Conservation (phyloP, 495 filamentous ascomycete genomes). For the Xylaria venustula region DNA sequence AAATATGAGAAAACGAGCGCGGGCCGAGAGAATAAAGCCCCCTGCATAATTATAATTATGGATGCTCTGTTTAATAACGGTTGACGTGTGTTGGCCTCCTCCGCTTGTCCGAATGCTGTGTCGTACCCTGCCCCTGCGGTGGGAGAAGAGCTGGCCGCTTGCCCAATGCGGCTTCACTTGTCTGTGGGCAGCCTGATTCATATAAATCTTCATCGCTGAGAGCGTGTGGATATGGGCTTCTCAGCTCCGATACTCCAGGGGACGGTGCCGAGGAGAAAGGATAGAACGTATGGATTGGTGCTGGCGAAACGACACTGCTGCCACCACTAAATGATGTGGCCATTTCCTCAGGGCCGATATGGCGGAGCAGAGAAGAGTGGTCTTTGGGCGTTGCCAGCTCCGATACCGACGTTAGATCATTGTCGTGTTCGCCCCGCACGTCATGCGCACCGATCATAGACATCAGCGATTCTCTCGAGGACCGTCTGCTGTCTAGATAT, state of each 20-base stretch:
- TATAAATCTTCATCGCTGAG: constrained; percentile 30
- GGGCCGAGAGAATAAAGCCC: not conserved
- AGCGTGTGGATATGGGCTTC: constrained; percentile 27
- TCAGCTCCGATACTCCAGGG: constrained; percentile 18
- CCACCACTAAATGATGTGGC: constrained; percentile 21
- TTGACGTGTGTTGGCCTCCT: constrained; percentile 14
- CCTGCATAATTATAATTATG: not conserved
- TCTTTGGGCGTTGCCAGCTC: constrained; percentile 31
- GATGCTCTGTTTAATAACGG: not conserved
- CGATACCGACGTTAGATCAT: constrained; percentile 30
- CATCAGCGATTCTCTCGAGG: constrained; percentile 26
- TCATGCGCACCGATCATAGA: constrained; percentile 29
- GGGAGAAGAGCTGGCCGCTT: constrained; percentile 20
- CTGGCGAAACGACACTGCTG: constrained; percentile 20
- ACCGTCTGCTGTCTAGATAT: constrained; percentile 29
- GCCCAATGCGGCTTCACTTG: constrained; percentile 14
- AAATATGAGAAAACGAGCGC: not conserved
- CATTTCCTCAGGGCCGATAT: constrained; percentile 21
- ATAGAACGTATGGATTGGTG: constrained; percentile 20
- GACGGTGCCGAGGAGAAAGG: constrained; percentile 17
- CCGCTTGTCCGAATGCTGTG: constrained; percentile 19
- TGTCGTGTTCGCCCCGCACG: constrained; percentile 25
- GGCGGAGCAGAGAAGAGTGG: constrained; percentile 21
- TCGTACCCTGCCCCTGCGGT: constrained; percentile 5
- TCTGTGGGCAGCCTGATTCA: constrained; percentile 14